Evolutionary conservation across 2,329 filamentous ascomycete species (phyloP).

Genomic region (Myrmaecium sp.): DNA sequence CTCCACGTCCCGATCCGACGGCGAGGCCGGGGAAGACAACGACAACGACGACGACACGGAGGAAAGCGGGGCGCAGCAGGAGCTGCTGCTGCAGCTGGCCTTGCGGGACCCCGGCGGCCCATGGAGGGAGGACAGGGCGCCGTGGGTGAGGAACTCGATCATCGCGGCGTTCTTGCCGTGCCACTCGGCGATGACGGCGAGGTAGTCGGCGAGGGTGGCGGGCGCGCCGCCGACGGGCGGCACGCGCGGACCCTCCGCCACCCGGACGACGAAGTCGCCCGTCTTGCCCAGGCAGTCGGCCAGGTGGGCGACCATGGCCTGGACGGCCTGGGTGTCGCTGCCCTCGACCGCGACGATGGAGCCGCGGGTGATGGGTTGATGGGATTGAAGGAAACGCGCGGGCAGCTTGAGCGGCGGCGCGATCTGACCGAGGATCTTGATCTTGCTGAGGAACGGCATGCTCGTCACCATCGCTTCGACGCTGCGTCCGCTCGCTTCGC

Average conservation of each 20-base stretch:
- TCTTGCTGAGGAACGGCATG: slow-evolving; percentile 58
- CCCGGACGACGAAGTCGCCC: slow-evolving; percentile 31
- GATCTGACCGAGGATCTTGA: slow-evolving; percentile 59
- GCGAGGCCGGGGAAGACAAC: slow-evolving; percentile 1
- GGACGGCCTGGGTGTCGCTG: slow-evolving; percentile 44
- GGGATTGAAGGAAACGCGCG: too few relatives aligned
- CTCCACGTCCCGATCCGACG: too few relatives aligned
- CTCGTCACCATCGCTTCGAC: slow-evolving; percentile 58
- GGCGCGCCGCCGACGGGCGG: slow-evolving; percentile 11
- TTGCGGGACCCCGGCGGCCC: neutral
- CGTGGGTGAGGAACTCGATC: slow-evolving; percentile 33
- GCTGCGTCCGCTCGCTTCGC: slow-evolving; percentile 16
- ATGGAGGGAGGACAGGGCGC: neutral
- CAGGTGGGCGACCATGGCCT: slow-evolving; percentile 49
- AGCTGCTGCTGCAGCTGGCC: too few relatives aligned
- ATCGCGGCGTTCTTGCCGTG: slow-evolving; percentile 61
- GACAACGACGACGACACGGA: neutral
- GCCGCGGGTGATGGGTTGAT: too few relatives aligned
- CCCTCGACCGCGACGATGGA: slow-evolving; percentile 75
- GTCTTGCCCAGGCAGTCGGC: slow-evolving; percentile 34
- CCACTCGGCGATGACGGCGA: slow-evolving; percentile 55
- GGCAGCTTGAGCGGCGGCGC: slow-evolving; percentile 43
- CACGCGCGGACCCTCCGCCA: slow-evolving; percentile 31
- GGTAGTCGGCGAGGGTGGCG: slow-evolving; percentile 34
- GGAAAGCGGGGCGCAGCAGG: too few relatives aligned